Conservation (phyloP, 2,329 filamentous ascomycete genomes). For the Trichoderma breve region DNA sequence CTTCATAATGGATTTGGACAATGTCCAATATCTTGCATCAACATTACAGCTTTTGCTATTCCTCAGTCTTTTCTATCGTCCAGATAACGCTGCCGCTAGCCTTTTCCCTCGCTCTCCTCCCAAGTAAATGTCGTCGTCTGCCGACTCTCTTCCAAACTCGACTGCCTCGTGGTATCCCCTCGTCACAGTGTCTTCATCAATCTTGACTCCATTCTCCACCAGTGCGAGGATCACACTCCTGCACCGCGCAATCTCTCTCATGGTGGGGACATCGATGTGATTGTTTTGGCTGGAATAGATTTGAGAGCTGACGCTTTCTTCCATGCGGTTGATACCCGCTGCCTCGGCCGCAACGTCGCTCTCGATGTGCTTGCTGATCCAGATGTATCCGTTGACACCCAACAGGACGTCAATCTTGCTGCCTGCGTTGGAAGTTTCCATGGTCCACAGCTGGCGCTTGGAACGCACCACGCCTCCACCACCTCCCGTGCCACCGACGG, state of each 20-base stretch:
- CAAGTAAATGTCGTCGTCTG: constrained; percentile 59
- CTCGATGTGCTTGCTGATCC: constrained; percentile 82
- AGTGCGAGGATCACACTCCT: constrained; percentile 78
- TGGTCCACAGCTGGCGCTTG: constrained; percentile 83
- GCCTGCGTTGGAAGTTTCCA: constrained; percentile 56
- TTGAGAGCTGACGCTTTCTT: constrained; percentile 79
- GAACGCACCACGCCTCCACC: constrained; percentile 82
- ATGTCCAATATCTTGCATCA: not conserved
- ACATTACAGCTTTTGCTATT: not conserved
- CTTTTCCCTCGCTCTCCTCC: constrained; percentile 56
- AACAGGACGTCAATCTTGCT: constrained; percentile 79
- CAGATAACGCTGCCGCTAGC: constrained; percentile 43
- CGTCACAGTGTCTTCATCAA: constrained; percentile 87
- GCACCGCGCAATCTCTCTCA: constrained; percentile 84
- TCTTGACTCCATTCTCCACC: constrained; percentile 75
- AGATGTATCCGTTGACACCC: constrained; percentile 96
- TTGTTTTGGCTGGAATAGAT: constrained; percentile 98
- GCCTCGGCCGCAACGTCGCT: constrained; percentile 49
- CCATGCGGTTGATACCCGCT: constrained; percentile 75
- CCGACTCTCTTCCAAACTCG: constrained; percentile 65
- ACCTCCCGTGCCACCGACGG: constrained; percentile 77
- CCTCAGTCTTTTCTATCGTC: constrained; percentile 22
- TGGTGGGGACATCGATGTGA: constrained; percentile 69
- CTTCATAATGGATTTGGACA: not conserved
- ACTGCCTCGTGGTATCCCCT: constrained; percentile 79